Evolutionary conservation across 495 filamentous ascomycete genomes (phyloP).

Genomic region (Talaromyces wortmannii): DNA sequence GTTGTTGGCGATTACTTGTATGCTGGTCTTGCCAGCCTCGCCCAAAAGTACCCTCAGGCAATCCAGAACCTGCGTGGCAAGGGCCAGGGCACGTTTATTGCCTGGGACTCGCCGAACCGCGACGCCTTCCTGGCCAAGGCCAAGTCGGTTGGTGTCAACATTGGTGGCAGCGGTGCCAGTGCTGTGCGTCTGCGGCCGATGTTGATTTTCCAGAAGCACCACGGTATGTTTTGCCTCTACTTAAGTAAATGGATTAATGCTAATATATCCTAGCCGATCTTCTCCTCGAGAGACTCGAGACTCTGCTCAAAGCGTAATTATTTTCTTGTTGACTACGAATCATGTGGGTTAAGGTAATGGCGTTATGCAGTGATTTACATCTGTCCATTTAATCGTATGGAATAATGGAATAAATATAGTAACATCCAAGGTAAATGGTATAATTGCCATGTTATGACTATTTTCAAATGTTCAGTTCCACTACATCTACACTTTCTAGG

Average conservation of each 20-base stretch:
- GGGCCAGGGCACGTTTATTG: conserved; percentile 94
- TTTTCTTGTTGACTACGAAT: not conserved
- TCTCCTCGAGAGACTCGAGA: conserved; percentile 64
- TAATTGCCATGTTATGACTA: not conserved
- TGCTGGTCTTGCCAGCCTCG: conserved; percentile 58
- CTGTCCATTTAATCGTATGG: too few relatives aligned
- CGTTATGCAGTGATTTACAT: not conserved
- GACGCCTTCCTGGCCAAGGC: conserved; percentile 75
- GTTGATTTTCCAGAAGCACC: conserved; percentile 91
- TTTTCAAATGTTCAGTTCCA: too few relatives aligned
- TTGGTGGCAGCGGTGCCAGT: conserved; percentile 76
- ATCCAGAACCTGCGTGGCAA: conserved; percentile 89
- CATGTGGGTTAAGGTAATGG: not conserved
- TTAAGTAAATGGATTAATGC: conserved; percentile 3
- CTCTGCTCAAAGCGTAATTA: conserved; percentile 57
- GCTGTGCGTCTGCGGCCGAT: conserved; percentile 89
- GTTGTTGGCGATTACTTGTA: conserved; percentile 80
- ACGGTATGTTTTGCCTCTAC: conserved; percentile 50
- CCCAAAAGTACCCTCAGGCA: conserved; percentile 70
- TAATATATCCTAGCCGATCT: conserved; percentile 47
- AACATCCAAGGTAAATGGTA: too few relatives aligned
- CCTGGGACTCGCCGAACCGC: conserved; percentile 82
- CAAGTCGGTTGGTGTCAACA: conserved; percentile 80
- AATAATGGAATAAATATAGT: too few relatives aligned
- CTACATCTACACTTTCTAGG: too few relatives aligned